Evolutionary conservation across 208 protist genomes (phyloP).

Genomic region (Angomonas deanei): DNA sequence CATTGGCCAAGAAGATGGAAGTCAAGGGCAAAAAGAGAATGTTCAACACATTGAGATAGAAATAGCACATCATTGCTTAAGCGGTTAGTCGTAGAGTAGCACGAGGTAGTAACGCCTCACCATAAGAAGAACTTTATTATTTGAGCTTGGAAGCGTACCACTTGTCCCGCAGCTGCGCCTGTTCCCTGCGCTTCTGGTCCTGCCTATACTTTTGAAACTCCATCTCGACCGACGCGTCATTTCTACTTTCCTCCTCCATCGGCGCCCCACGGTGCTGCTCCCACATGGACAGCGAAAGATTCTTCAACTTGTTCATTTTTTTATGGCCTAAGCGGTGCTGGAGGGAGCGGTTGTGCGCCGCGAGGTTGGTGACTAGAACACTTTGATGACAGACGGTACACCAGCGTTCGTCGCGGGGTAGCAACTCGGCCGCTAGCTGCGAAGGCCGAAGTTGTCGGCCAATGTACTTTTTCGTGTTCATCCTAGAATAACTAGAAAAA

Average conservation of each 20-base stretch:
- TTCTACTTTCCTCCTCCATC: conserved; percentile 49
- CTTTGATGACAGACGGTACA: conserved; percentile 68
- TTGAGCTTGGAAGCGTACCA: background rate
- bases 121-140: no score
- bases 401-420: conserved; percentile 70
- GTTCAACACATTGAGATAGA: background rate
- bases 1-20: background rate
- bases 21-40: background rate
- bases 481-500: conserved; percentile 1
- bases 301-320: conserved; percentile 73
- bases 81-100: background rate
- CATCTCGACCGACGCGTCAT: conserved; percentile 33
- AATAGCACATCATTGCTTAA: background rate
- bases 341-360: conserved; percentile 28
- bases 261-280: conserved; percentile 63
- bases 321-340: conserved; percentile 43
- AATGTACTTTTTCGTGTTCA: conserved; percentile 66
- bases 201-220: conserved; percentile 60
- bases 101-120: background rate
- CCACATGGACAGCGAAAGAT: conserved; percentile 73
- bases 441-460: conserved; percentile 68
- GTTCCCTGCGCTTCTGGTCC: conserved; percentile 57
- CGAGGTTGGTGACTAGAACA: conserved; percentile 38
- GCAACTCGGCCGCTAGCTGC: conserved; percentile 62
- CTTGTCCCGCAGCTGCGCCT: conserved; percentile 12